phyloP scores from a whole-genome alignment of 352 stramenopile species.

The Globisporangium orthogonon region DNA sequence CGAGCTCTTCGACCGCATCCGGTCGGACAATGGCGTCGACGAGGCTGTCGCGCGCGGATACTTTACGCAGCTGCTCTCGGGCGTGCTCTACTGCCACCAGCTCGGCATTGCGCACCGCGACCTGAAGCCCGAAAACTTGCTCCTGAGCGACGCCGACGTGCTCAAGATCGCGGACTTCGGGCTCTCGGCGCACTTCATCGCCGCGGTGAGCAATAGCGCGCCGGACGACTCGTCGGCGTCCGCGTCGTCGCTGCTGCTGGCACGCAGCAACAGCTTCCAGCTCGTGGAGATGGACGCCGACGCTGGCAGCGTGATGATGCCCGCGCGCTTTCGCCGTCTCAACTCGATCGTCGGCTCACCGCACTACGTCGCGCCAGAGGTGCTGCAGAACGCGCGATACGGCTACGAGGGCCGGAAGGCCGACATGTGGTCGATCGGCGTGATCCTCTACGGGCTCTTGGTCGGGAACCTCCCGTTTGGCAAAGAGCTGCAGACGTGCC shows the following conservation, averaged over 20 bases:
- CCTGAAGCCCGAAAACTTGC: constrained; percentile 96
- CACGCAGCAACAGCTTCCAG: constrained; percentile 5
- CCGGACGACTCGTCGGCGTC: constrained; percentile 17
- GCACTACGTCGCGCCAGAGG: constrained; percentile 96
- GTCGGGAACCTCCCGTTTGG: constrained; percentile 94
- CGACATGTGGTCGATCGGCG: constrained; percentile 91
- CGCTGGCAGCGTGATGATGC: constrained; percentile 19
- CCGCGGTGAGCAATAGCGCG: constrained; percentile 41
- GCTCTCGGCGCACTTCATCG: constrained; percentile 90
- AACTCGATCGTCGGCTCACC: constrained; percentile 95
- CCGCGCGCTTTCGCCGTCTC: constrained; percentile 71
- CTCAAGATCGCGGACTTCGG: constrained; percentile 95
- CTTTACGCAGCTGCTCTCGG: constrained; percentile 86
- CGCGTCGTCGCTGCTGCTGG: constrained; percentile 1
- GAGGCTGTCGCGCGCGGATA: constrained; percentile 81
- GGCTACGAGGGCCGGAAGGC: constrained; percentile 91
- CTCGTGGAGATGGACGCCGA: constrained; percentile 25
- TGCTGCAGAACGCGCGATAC: constrained; percentile 86
- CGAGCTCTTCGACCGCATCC: constrained; percentile 90
- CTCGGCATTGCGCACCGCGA: constrained; percentile 93
- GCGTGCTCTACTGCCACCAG: constrained; percentile 89
- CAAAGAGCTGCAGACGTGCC: constrained; percentile 91
- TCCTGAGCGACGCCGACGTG: constrained; percentile 87
- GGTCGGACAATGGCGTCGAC: constrained; percentile 73
- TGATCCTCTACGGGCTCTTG: constrained; percentile 91